Conservation (phyloP, 1,139 yeast genomes). For the Geotrichum australiense region DNA sequence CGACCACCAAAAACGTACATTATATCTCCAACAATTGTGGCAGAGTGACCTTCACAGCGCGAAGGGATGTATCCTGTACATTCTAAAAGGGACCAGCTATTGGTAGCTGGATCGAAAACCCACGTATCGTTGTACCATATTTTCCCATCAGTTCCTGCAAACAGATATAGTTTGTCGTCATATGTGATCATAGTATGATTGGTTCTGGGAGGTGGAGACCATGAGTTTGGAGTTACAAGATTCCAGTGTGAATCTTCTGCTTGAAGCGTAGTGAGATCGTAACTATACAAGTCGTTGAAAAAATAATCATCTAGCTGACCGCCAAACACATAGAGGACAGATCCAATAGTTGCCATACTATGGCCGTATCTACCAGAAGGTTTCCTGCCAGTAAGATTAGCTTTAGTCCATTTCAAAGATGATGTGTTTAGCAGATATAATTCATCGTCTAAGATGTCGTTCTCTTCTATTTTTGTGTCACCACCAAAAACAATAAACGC, state of each 20-base stretch:
- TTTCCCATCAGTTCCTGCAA: constrained; percentile 86
- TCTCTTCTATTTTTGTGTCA: constrained; percentile 79
- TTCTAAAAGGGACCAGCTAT: constrained; percentile 52
- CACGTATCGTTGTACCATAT: constrained; percentile 73
- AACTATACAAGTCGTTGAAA: constrained; percentile 77
- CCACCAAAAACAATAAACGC: constrained; percentile 96
- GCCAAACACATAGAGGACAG: constrained; percentile 80
- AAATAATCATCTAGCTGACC: constrained; percentile 90
- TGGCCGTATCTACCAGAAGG: constrained; percentile 96
- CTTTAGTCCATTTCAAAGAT: constrained; percentile 85
- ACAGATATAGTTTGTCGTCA: constrained; percentile 76
- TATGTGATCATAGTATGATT: constrained; percentile 85
- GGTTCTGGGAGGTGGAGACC: constrained; percentile 72
- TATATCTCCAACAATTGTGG: constrained; percentile 69
- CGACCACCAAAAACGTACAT: constrained; percentile 91
- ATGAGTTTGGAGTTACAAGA: constrained; percentile 48
- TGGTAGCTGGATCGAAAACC: constrained; percentile 64
- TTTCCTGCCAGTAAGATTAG: constrained; percentile 70
- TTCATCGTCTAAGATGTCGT: constrained; percentile 76
- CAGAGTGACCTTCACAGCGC: constrained; percentile 89
- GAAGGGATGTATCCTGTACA: constrained; percentile 64
- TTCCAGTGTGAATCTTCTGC: constrained; percentile 83
- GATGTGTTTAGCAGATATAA: constrained; percentile 85
- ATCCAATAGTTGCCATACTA: constrained; percentile 60
- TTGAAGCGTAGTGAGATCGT: constrained; percentile 84